Evolutionary conservation across 2,329 filamentous ascomycete species (phyloP).

Genomic region (Alternaria panax): DNA sequence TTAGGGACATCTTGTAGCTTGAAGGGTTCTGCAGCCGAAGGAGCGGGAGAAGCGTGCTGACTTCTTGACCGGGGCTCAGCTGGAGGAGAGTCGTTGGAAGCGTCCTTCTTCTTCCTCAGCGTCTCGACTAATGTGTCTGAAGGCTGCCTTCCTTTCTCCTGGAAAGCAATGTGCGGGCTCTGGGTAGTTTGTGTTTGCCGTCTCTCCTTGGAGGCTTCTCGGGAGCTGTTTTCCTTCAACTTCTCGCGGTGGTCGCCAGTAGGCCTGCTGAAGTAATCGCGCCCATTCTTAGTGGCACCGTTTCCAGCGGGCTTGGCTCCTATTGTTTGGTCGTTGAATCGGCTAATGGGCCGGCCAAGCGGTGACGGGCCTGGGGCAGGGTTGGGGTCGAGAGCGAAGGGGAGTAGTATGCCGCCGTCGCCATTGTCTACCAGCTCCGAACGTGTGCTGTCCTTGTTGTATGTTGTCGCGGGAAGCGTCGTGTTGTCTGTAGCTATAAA

Average conservation of each 20-base stretch:
- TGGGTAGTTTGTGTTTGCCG: constrained; percentile 51
- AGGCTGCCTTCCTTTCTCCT: constrained; percentile 76
- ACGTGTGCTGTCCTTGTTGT: constrained; percentile 75
- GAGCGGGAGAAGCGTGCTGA: constrained; percentile 48
- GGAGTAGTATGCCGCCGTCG: constrained; percentile 61
- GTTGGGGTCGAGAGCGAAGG: constrained; percentile 61
- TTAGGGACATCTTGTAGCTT: constrained; percentile 83
- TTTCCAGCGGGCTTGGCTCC: constrained; percentile 24
- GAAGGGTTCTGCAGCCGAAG: constrained; percentile 59
- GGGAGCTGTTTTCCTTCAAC: constrained; percentile 52
- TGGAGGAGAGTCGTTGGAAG: constrained; percentile 37
- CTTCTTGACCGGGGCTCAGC: constrained; percentile 59
- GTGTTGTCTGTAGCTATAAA: constrained; percentile 61
- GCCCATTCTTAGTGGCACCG: constrained; percentile 37
- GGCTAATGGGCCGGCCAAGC: constrained; percentile 42
- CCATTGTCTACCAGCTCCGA: constrained; percentile 71
- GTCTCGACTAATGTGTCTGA: constrained; percentile 68
- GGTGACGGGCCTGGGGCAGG: constrained; percentile 52
- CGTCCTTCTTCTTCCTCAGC: constrained; percentile 57
- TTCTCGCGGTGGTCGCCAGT: constrained; percentile 51
- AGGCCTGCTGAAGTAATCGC: constrained; percentile 56
- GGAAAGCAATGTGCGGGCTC: constrained; percentile 90
- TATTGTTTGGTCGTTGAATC: constrained; percentile 36
- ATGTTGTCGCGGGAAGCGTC: constrained; percentile 76
- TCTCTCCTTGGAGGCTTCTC: constrained; percentile 55